These are phyloP conservation scores for Cyclostephanos tholiformis DNA, from an alignment of 108 stramenopile genomes.

Conservation along the genomic window DNA sequence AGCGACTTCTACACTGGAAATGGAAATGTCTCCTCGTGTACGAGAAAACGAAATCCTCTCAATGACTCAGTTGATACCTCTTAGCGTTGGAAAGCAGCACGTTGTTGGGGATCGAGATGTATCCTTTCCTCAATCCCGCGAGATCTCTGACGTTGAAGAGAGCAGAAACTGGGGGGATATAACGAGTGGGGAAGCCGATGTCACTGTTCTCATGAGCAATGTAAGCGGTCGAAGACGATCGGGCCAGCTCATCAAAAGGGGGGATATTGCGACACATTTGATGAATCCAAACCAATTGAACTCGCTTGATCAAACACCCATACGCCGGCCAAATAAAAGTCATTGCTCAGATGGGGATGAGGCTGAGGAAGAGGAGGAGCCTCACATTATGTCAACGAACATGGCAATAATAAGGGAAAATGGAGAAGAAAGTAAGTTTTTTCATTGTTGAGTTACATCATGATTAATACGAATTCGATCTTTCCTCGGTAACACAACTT, in stretches of 20 bases:
- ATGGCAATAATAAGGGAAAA: conserved; percentile 9
- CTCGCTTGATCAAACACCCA: not conserved
- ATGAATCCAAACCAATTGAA: not conserved
- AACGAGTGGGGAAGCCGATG: not conserved
- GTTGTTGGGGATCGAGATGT: conserved; percentile 1
- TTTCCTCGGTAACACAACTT: not conserved
- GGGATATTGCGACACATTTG: not conserved
- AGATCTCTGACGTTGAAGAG: not conserved
- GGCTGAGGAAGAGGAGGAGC: conserved; percentile 23
- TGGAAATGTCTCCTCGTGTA: conserved; percentile 12
- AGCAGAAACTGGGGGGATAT: not conserved
- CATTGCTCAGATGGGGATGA: conserved; percentile 51
- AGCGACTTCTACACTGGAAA: conserved; percentile 4
- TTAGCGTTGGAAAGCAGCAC: not conserved
- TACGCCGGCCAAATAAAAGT: conserved; percentile 34
- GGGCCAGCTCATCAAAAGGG: conserved; percentile 3
- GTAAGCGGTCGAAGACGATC: conserved; percentile 13
- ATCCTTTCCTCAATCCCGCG: conserved; percentile 11
- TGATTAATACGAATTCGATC: not conserved
- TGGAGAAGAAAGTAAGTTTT: conserved; percentile 29
- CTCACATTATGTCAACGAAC: conserved; percentile 15
- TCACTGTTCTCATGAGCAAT: conserved; percentile 13
- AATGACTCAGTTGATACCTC: conserved; percentile 3
- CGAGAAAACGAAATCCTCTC: not conserved
- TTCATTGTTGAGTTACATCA: not conserved